phyloP scores from a whole-genome alignment of 371 early-diverging fungal genomes.

The Rhizopus delemar region DNA sequence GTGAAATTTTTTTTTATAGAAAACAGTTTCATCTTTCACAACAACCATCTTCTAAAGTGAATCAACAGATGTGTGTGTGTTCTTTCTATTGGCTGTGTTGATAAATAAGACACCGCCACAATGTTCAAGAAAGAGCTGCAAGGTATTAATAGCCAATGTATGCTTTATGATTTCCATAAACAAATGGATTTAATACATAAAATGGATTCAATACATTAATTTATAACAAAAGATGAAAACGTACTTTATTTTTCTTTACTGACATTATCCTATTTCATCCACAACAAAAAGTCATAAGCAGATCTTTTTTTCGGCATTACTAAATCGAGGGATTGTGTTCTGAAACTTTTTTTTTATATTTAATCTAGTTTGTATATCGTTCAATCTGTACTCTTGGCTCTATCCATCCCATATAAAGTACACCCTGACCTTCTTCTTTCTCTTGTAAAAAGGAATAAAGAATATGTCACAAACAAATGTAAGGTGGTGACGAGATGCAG shows the following conservation, averaged over 20 bases:
- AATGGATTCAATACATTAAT: slow-evolving; percentile 44
- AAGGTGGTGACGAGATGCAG: slow-evolving; percentile 73
- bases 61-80: slow-evolving; percentile 51
- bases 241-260: too few species aligned
- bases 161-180: slow-evolving; percentile 92
- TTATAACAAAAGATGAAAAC: too few species aligned
- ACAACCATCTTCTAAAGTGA: slow-evolving; percentile 62
- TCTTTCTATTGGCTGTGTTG: slow-evolving; percentile 34
- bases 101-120: slow-evolving; percentile 52
- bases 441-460: slow-evolving; percentile 79
- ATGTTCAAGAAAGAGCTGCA: slow-evolving; percentile 56
- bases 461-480: slow-evolving; percentile 80
- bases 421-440: slow-evolving; percentile 11
- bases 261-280: too few species aligned
- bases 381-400: slow-evolving; percentile 68
- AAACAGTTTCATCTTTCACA: slow-evolving; percentile 77
- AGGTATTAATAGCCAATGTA: slow-evolving; percentile 49
- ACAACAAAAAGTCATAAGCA: background rate
- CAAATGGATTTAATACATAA: slow-evolving; percentile 95
- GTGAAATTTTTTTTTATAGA: slow-evolving; percentile 72
- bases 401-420: slow-evolving; percentile 25
- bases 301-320: slow-evolving; percentile 79
- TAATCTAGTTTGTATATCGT: slow-evolving; percentile 42
- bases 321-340: slow-evolving; percentile 84
- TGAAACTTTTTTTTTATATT: slow-evolving; percentile 17